Evolutionary conservation across 2,329 filamentous ascomycete species (phyloP), one percentile per base, ranked within the genome.

Genomic region (Phyllosticta citribraziliensis): DNA sequence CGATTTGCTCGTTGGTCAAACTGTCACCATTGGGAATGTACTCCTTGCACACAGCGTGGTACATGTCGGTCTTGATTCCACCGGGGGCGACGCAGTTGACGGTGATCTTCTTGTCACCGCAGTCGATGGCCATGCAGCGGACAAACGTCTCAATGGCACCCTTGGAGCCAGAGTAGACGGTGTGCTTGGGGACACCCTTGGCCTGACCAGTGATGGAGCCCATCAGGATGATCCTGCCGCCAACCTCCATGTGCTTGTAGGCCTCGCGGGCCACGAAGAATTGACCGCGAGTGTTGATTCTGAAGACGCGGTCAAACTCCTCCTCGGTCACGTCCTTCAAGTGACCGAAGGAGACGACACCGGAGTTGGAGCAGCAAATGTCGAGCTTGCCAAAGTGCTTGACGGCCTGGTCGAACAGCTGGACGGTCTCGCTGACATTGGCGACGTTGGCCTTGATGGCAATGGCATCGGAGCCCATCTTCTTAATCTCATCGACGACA

Each of bases 301-400:
- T 77, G 72, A 85, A 83, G 62, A 85, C 82, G 50, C 79, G 78
- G 73, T 85, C 80, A 66, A 78, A 83, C 70, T 81, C 77, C 70
- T 81, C 80, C 70, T 80, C 78, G 54, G 76, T 77, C 54, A 81
- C 79, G 63, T 81, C 79, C 72, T 80, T 79, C 66, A 81, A 71
- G 71, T 81, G 79, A 63, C 79, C 79, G 70, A 81, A 81, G 53
- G 76, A 77, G 40, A 81, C 79, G 60, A 81, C 80, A 65, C 80
- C 86, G 54, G 82, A 84, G 79, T 88, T 88, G 70, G 83, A 87
- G 79, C 83, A 84, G 69, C 86, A 86, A 67, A 89, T 86, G 75
- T 88, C 79, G 69, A 89, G 79, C 72, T 83, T 80, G 73, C 61
- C 86, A 70, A 85, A 89, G 72, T 82, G 78, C 66, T 77, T 75